These are phyloP conservation scores for Plasmodium falciparum DNA, from an alignment of 169 alveolate genomes.

Conservation along the genomic window DNA sequence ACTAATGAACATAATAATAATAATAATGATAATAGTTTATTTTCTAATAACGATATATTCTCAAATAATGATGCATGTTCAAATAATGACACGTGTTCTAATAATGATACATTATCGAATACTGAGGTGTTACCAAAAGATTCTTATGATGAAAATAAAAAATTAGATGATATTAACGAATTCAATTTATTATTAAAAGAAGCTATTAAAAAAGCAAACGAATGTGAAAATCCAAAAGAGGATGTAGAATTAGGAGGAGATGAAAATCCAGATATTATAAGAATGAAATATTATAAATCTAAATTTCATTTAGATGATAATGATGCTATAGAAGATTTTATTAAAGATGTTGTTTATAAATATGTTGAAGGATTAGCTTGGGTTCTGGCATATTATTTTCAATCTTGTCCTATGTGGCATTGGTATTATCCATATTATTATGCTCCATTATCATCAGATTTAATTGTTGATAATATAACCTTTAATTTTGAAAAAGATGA, in stretches of 20 bases:
- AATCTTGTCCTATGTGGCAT: constrained; percentile 97
- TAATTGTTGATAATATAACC: constrained; percentile 79
- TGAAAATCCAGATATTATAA: constrained; percentile 53
- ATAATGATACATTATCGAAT: neutral
- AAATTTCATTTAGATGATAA: constrained; percentile 69
- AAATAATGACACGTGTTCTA: neutral
- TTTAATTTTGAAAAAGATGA: constrained; percentile 86
- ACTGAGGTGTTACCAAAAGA: neutral
- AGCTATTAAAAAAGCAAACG: constrained; percentile 69
- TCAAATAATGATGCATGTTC: neutral
- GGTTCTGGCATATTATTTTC: constrained; percentile 92
- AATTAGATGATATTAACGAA: constrained; percentile 39
- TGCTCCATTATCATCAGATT: constrained; percentile 98
- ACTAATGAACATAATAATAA: neutral
- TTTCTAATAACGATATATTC: neutral
- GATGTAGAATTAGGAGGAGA: constrained; percentile 74
- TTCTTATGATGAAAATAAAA: constrained; percentile 11
- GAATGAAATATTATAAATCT: constrained; percentile 54
- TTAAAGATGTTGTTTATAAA: constrained; percentile 78
- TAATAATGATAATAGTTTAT: neutral
- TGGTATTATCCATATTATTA: constrained; percentile 99
- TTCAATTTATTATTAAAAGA: constrained; percentile 60
- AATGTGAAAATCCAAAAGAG: constrained; percentile 67
- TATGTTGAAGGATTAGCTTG: constrained; percentile 98
- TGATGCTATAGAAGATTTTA: constrained; percentile 53